Evolutionary conservation across 1,139 yeast genomes (phyloP), one percentile per base, ranked within the genome.

Genomic region (Arxiozyma bovina): DNA sequence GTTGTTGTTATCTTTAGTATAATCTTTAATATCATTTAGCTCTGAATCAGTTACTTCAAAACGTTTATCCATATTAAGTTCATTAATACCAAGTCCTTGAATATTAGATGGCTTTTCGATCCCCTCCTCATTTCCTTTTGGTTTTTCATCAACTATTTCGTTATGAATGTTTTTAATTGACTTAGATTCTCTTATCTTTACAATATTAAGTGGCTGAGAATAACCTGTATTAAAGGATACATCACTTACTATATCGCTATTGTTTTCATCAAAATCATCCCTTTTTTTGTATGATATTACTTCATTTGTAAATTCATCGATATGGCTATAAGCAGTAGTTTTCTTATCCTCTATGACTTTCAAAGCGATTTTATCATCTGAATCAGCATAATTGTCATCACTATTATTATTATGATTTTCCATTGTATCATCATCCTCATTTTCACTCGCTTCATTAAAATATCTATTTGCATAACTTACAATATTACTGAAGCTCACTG

Each of bases 401-500:
- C 61, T 64, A 20, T 58, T 56, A 22, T 54, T 61, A 15, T 60
- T 60, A n/a, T 58, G 68, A 27, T 27, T 27, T 27, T 7, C 11
- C 5, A 11, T 27, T 3, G 9, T 55, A 11, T 67, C 67, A 21
- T 54, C 56, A 8, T 67, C 67, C 21, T 54, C 69, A 21, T 21
- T 56, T 12, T 67, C 68, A 22, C 54, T 61, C 6, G 60, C 60
- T 12, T 60, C 68, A 30, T 63, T 66, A 34, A 66, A 59, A 40
- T 55, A 69, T 30, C 70, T 57, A 42, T 67, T 68, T 9, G 71
- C 71, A 56, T 68, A 70, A 52, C 64, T 66, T 1, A 70, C 62
- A 3, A 63, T 65, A 48, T 69, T 70, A 42, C 70, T 70, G 55
- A 73, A 74, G 44, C 73, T 68, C 4, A 73, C 77, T 9, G 72